Evolutionary conservation across 352 stramenopile species (phyloP), one percentile per base, ranked within the genome.

Genomic region (Globisporangium cystogenes): DNA sequence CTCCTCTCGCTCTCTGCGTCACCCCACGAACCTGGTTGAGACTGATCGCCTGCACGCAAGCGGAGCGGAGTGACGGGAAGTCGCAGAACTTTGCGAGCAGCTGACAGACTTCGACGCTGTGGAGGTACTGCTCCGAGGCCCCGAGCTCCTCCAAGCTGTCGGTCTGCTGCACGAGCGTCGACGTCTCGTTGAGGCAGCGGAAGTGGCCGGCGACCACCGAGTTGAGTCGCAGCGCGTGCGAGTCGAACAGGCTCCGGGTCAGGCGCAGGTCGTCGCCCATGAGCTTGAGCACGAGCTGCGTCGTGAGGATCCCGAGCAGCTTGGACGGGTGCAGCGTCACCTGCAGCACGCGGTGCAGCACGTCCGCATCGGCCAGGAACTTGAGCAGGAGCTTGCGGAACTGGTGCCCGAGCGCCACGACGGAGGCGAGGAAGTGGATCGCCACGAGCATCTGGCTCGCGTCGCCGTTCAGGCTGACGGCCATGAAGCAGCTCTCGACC

Each of bases 391-490:
- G 56, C 54, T 86, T 90, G 24, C 70, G 76, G 46, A 89, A 90
- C 14, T 72, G 57, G n/a, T 76, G 68, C 12, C 76, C 77, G 1
- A 93, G 64, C 14, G 60, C 51, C 12, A 76, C 64, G 3, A 87
- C 58, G 0, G 67, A 71, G 2, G 65, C 65, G n/a, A 93, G 57
- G n/a, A 83, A 90, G 51, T 91, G 61, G 2, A 76, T 52, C 35
- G 74, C 70, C 26, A 90, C 62, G 21, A 79, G 54, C 35, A 90
- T 80, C 29, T 86, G 73, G 20, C 83, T 67, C 1, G 36, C 56
- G 29, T 78, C 77, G 10, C 74, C 76, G 52, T 93, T 89, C 49
- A 93, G 51, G 46, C 86, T 85, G 45, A 93, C 70, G 11, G 65
- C 61, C 55, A 76, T 72, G 16, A 89, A 60, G 43, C 74, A 68